phyloP scores from a whole-genome alignment of 2,329 filamentous ascomycete species.

The Scolecobasidium constrictum region DNA sequence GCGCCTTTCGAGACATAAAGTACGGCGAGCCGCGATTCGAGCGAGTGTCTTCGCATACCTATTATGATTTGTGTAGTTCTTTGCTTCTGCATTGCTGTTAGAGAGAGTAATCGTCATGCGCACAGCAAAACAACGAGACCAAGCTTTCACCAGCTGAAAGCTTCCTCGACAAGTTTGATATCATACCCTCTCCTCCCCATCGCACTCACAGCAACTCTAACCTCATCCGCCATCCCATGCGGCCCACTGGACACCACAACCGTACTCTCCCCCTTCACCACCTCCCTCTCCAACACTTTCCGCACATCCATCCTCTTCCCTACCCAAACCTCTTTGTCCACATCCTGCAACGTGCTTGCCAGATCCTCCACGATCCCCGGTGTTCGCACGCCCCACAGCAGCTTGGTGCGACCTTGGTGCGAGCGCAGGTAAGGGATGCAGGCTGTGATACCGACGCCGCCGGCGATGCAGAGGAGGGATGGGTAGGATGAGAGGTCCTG shows the following conservation, averaged over 20 bases:
- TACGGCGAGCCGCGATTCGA: too few relatives aligned
- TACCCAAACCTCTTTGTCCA: constrained; percentile 26
- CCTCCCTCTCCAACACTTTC: constrained; percentile 22
- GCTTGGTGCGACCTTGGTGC: constrained; percentile 27
- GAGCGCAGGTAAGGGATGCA: constrained; percentile 24
- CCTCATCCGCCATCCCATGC: constrained; percentile 29
- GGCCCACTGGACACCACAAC: constrained; percentile 34
- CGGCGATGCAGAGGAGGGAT: constrained; percentile 24
- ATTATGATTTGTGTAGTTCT: too few relatives aligned
- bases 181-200: constrained; percentile 8
- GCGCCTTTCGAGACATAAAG: too few relatives aligned
- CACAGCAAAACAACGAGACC: too few relatives aligned
- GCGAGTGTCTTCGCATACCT: too few relatives aligned
- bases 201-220: constrained; percentile 20
- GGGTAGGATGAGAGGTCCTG: constrained; percentile 17
- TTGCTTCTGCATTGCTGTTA: too few relatives aligned
- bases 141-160: constrained; percentile 5
- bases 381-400: constrained; percentile 27
- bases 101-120: too few relatives aligned
- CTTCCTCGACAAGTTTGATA: constrained; percentile 3
- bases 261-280: constrained; percentile 21
- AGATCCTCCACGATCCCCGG: constrained; percentile 22
- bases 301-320: constrained; percentile 25
- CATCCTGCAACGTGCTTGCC: constrained; percentile 15
- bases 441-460: constrained; percentile 38